Base-by-base conservation (phyloP, 2,329 filamentous ascomycete genomes). In the Chlorencoelia australis region DNA sequence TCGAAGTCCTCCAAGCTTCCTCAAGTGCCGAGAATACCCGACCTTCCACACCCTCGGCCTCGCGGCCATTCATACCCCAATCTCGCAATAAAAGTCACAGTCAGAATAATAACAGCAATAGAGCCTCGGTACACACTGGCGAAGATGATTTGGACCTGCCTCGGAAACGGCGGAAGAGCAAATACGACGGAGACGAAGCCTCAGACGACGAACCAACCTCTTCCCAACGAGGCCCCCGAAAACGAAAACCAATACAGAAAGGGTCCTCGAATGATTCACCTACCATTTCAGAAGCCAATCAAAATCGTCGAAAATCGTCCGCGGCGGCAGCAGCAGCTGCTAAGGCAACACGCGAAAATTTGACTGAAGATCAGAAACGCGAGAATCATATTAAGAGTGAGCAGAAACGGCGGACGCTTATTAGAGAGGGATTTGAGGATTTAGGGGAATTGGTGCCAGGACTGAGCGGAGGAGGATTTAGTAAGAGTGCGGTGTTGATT, bases 371-470 rank as follows among this genome's bases (percentile, higher is more conserved):
- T 42, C 82, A 91, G 59, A 91, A 89, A 59, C 70, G 84, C 30
- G 79, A 79, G 51, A 94, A 94, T 48, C 85, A 93, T 54, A 91
- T 94, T 46, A 69, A 79, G 35, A 91, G 85, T 35, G 86, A 93
- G 55, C 84, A 94, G 61, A 93, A 91, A 59, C 73, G 87, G 21
- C 71, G 86, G 31, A 85, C 84, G 17, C 65, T 87, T 29, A 83
- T 83, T 50, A 82, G 86, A 53, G 73, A 82, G 46, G 84, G 84
- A 0, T 94, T 89, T 49, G 81, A 87, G 28, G 82, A 89, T 40
- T 62, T 94, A n/a, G 75, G 74, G 45, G 68, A 75, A 18, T 66
- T 93, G 15, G 82, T 94, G 0, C 86, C 87, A 0, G 79, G 77
- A 11, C 66, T 93, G 8, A 72, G 71, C 37, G 77, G 74, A 17